These are phyloP conservation scores for Phytophthora pistaciae DNA, from an alignment of 352 stramenopile genomes.

Conservation along the genomic window DNA sequence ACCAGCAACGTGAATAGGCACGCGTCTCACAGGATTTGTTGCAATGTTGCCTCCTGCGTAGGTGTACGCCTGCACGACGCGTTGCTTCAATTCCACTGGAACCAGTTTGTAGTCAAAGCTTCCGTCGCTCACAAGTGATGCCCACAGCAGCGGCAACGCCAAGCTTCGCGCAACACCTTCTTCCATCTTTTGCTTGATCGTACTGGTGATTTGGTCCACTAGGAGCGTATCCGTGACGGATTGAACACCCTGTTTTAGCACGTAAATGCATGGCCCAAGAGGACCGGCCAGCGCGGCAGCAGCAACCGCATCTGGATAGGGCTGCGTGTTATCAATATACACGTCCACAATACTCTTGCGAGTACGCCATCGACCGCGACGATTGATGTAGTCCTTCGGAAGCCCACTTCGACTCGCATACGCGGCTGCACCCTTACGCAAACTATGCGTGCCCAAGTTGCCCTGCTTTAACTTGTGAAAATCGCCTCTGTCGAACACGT, in stretches of 20 bases:
- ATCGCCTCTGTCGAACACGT: background rate
- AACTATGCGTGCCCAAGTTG: conserved; percentile 10
- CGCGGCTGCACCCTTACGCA: conserved; percentile 14
- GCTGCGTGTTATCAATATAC: background rate
- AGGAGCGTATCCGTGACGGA: background rate
- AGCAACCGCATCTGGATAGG: background rate
- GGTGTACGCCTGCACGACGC: background rate
- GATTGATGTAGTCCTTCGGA: conserved; percentile 19
- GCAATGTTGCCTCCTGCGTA: background rate
- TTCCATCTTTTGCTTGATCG: background rate
- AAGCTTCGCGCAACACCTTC: background rate
- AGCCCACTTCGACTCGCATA: conserved; percentile 19
- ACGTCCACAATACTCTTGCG: conserved; percentile 1
- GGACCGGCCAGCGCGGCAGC: background rate
- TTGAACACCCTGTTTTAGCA: background rate
- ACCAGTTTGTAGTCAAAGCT: background rate
- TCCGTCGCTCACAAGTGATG: background rate
- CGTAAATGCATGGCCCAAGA: background rate
- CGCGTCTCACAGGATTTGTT: background rate
- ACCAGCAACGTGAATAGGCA: background rate
- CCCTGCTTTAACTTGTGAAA: conserved; percentile 6
- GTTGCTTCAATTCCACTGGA: background rate
- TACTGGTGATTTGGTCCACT: background rate
- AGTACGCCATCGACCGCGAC: conserved; percentile 10
- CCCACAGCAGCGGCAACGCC: background rate